Conservation (phyloP, 2,329 filamentous ascomycete genomes). For the Exserohilum turcica region DNA sequence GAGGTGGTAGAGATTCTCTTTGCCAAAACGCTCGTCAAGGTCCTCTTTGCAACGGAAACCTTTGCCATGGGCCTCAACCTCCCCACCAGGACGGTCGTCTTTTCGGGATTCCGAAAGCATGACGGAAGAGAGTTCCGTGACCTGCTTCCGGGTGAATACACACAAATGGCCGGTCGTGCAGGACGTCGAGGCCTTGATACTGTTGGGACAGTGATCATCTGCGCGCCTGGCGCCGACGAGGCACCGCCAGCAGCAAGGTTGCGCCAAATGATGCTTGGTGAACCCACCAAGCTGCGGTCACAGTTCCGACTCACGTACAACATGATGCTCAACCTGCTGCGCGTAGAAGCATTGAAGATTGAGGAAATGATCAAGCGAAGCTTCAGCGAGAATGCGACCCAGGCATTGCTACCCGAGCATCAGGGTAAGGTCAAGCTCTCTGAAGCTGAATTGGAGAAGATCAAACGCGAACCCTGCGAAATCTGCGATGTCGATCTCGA, state of each 20-base stretch:
- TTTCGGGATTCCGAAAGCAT: slow-evolving; percentile 95
- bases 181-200: slow-evolving; percentile 90
- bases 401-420: slow-evolving; percentile 90
- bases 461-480: slow-evolving; percentile 82
- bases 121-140: slow-evolving; percentile 92
- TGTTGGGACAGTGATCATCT: slow-evolving; percentile 93
- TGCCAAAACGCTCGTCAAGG: slow-evolving; percentile 91
- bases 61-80: slow-evolving; percentile 98
- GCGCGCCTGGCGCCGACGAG: slow-evolving; percentile 79
- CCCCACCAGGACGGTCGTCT: slow-evolving; percentile 93
- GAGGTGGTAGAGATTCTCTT: slow-evolving; percentile 97
- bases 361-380: slow-evolving; percentile 99
- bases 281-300: slow-evolving; percentile 91
- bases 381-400: slow-evolving; percentile 97
- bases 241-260: slow-evolving; percentile 83
- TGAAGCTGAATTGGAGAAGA: slow-evolving; percentile 86
- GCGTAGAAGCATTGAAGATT: slow-evolving; percentile 95
- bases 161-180: slow-evolving; percentile 96
- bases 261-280: slow-evolving; percentile 92
- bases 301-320: slow-evolving; percentile 98
- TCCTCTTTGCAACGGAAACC: slow-evolving; percentile 96
- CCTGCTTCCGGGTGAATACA: slow-evolving; percentile 92
- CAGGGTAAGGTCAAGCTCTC: slow-evolving; percentile 93
- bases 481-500: slow-evolving; percentile 83
- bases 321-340: slow-evolving; percentile 95